phyloP scores from a whole-genome alignment of 2,329 filamentous ascomycete species.

The Atkinsonella hypoxylon region DNA sequence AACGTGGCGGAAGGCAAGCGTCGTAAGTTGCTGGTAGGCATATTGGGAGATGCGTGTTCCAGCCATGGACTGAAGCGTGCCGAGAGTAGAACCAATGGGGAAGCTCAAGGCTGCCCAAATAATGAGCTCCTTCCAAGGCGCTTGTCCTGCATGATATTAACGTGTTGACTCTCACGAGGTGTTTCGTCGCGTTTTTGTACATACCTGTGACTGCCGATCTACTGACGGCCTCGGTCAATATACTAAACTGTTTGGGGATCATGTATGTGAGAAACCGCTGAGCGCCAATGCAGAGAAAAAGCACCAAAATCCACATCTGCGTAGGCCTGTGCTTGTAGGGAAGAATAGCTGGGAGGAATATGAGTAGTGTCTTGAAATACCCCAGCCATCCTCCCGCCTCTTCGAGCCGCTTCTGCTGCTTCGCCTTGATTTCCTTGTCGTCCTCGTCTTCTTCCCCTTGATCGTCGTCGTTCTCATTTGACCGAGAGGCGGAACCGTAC shows the following conservation, averaged over 20 bases:
- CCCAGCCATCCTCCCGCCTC: slow-evolving; percentile 14
- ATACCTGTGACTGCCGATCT: slow-evolving; percentile 11
- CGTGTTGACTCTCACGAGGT: neutral
- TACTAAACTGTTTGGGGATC: slow-evolving; percentile 16
- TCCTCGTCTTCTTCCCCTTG: slow-evolving; percentile 10
- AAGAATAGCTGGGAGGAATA: slow-evolving; percentile 16
- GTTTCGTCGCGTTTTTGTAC: neutral
- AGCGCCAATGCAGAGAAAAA: slow-evolving; percentile 10
- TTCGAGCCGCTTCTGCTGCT: slow-evolving; percentile 13
- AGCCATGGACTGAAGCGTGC: slow-evolving; percentile 8
- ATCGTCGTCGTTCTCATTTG: slow-evolving; percentile 11
- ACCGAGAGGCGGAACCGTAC: slow-evolving; percentile 9
- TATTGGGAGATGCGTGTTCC: slow-evolving; percentile 15
- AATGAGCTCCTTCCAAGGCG: slow-evolving; percentile 7
- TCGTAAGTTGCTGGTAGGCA: slow-evolving; percentile 36
- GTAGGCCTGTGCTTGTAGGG: slow-evolving; percentile 14
- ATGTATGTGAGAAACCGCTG: slow-evolving; percentile 14
- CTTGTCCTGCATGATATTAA: neutral
- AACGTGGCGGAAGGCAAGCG: slow-evolving; percentile 50
- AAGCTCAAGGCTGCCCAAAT: slow-evolving; percentile 10
- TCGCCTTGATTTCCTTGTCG: slow-evolving; percentile 13
- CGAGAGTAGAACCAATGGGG: slow-evolving; percentile 2
- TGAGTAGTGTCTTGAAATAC: slow-evolving; percentile 13
- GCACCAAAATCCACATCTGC: slow-evolving; percentile 14
- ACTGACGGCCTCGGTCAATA: slow-evolving; percentile 12